Conservation (phyloP, 192 early-diverging fungal genomes). For the Coemansia sp. region DNA sequence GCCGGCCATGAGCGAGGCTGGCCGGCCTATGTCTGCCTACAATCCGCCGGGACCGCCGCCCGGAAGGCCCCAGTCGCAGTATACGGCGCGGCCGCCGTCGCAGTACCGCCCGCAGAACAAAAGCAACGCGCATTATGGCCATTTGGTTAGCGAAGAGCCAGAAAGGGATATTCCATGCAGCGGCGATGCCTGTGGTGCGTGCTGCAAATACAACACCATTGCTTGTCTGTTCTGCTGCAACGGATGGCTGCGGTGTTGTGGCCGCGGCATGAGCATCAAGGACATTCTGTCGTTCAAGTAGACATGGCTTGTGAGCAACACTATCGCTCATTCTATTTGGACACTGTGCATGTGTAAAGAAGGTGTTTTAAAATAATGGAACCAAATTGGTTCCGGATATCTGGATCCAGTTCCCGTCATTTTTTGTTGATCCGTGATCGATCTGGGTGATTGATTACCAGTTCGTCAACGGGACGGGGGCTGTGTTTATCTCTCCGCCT, state of each 20-base stretch:
- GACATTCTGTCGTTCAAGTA: constrained; percentile 27
- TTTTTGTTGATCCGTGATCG: too few species aligned
- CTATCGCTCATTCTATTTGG: too few species aligned
- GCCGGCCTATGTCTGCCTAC: constrained; percentile 5
- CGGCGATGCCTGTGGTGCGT: constrained; percentile 37
- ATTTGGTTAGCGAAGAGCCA: constrained; percentile 31
- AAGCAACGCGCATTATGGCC: constrained; percentile 29
- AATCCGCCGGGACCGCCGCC: not conserved
- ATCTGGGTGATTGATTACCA: too few species aligned
- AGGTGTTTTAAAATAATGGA: too few species aligned
- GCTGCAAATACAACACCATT: constrained; percentile 46
- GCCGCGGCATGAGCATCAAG: constrained; percentile 40
- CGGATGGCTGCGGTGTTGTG: constrained; percentile 41
- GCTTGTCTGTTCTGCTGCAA: constrained; percentile 45
- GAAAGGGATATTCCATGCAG: constrained; percentile 22
- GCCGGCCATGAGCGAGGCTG: constrained; percentile 4
- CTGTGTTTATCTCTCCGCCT: too few species aligned
- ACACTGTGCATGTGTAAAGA: too few species aligned
- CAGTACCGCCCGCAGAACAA: constrained; percentile 4
- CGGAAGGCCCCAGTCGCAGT: constrained; percentile 3
- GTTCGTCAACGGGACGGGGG: too few species aligned
- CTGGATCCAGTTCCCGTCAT: too few species aligned
- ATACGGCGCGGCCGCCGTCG: not conserved
- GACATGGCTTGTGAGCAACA: too few species aligned
- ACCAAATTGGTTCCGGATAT: too few species aligned